A percentile compares a stretch with the other conserved stretches of the same genome.
Evolutionary conservation across 73 alveolate species (phyloP).

Genomic region (Tetrahymena malaccensis): DNA sequence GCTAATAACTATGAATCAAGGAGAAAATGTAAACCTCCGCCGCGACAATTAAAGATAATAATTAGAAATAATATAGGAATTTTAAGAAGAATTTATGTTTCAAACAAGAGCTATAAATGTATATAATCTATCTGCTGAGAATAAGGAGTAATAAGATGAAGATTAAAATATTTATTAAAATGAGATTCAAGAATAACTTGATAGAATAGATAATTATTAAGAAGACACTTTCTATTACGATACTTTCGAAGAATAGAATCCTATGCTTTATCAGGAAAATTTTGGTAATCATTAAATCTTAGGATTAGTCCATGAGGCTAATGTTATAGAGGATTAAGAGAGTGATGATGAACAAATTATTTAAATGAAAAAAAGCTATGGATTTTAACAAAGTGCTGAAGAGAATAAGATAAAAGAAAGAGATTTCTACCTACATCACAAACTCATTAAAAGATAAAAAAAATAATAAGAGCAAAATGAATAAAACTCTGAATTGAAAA

Average conservation of each 20-base stretch:
- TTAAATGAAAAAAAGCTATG: neutral
- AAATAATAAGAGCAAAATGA: neutral
- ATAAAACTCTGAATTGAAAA: too few relatives aligned
- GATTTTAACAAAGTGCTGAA: neutral
- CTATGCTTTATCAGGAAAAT: neutral
- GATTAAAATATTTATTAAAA: too few relatives aligned
- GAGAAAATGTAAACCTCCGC: neutral
- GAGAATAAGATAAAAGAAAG: neutral
- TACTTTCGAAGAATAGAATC: neutral
- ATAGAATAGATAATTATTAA: too few relatives aligned
- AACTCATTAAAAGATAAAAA: neutral
- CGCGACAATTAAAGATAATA: neutral
- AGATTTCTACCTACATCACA: neutral
- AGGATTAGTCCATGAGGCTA: neutral
- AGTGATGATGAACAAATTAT: neutral
- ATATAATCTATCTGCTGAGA: neutral
- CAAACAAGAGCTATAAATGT: neutral
- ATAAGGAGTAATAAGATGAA: neutral
- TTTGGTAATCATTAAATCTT: neutral
- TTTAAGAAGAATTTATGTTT: neutral
- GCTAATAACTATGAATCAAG: neutral
- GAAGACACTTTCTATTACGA: neutral
- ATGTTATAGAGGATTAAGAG: neutral
- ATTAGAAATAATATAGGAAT: neutral
- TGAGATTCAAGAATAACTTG: too few relatives aligned